Percentiles rank a stretch among this genome's conserved stretches.
Evolutionary conservation across 179 eudicot genomes (phyloP).

Genomic region (Camellia oleifera): DNA sequence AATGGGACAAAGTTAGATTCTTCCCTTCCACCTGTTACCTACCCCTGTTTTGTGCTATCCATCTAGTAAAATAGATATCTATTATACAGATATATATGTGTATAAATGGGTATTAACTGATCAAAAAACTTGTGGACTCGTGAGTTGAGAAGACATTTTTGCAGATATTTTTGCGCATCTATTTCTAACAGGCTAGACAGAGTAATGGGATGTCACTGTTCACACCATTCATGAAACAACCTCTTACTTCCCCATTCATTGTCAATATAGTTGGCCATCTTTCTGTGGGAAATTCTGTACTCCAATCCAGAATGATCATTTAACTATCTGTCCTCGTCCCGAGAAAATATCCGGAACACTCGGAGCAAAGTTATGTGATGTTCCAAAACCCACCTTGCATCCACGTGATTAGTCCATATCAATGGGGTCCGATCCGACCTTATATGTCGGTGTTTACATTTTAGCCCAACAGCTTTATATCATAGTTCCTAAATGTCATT

Average conservation of each 20-base stretch:
- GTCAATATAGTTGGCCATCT: conserved; percentile 11
- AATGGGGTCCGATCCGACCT: too few species aligned
- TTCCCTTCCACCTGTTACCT: not conserved
- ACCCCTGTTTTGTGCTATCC: not conserved
- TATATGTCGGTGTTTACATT: not conserved
- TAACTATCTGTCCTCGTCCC: too few species aligned
- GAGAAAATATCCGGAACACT: too few species aligned
- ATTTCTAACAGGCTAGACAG: conserved; percentile 5
- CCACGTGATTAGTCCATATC: too few species aligned
- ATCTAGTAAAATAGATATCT: too few species aligned
- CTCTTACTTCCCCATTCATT: not conserved
- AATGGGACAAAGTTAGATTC: conserved; percentile 17
- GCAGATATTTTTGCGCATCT: not conserved
- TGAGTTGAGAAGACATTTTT: too few species aligned
- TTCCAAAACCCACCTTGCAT: too few species aligned
- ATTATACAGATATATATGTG: too few species aligned
- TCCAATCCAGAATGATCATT: not conserved
- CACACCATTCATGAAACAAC: conserved; percentile 8
- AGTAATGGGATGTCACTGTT: conserved; percentile 17
- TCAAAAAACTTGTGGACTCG: too few species aligned
- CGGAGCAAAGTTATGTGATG: too few species aligned
- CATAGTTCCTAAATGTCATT: not conserved
- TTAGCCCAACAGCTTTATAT: not conserved
- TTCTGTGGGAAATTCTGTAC: not conserved
- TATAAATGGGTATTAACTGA: too few species aligned